A percentile compares a stretch with the other conserved stretches of the same genome.
Evolutionary conservation across 257 asterid species (phyloP).

Genomic region (Salvia hispanica): DNA sequence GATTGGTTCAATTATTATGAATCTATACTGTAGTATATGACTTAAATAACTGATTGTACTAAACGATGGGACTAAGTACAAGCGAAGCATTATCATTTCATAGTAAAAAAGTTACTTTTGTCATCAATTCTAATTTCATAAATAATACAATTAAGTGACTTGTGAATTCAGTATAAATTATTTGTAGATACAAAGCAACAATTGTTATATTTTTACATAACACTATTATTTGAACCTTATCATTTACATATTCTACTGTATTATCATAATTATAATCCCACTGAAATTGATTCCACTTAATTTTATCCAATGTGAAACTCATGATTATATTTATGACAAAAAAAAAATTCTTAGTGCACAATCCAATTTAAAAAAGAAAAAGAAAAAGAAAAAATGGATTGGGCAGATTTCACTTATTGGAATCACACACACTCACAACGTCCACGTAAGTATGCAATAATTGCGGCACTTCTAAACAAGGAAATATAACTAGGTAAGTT

Average conservation of each 20-base stretch:
- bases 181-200: too few relatives aligned
- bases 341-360: background rate
- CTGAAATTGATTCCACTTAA: constrained; percentile 1
- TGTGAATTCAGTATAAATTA: too few relatives aligned
- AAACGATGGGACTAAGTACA: too few relatives aligned
- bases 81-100: too few relatives aligned
- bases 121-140: too few relatives aligned
- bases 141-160: too few relatives aligned
- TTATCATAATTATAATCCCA: background rate
- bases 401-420: constrained; percentile 15
- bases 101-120: too few relatives aligned
- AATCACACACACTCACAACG: constrained; percentile 13
- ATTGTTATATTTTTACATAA: too few relatives aligned
- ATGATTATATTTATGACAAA: background rate
- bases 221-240: too few relatives aligned
- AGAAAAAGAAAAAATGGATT: background rate
- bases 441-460: constrained; percentile 17
- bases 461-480: constrained; percentile 31
- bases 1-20: too few relatives aligned
- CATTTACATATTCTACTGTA: background rate
- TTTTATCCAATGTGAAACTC: background rate
- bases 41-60: too few relatives aligned
- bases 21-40: too few relatives aligned
- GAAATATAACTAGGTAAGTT: constrained; percentile 10
- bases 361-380: background rate